phyloP scores from a whole-genome alignment of 2,329 filamentous ascomycete genomes.

The Xylariaceae sp. region DNA sequence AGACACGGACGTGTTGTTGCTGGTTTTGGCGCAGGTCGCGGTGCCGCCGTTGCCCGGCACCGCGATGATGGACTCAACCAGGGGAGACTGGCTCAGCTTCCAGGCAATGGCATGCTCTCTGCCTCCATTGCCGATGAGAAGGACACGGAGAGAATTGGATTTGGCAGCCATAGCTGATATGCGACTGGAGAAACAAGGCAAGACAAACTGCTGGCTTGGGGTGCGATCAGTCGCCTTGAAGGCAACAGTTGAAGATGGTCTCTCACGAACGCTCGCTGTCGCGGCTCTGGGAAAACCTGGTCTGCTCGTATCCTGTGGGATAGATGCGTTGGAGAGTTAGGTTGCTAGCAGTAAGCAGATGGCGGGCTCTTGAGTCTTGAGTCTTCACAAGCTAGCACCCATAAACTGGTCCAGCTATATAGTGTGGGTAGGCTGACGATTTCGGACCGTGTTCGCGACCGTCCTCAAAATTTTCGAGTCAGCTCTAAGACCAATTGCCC shows the following conservation, averaged over 20 bases:
- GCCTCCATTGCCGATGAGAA: slow-evolving; percentile 89
- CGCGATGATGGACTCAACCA: slow-evolving; percentile 67
- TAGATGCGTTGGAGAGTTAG: not conserved
- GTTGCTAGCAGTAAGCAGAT: not conserved
- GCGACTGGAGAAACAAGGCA: not conserved
- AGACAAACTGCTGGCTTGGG: not conserved
- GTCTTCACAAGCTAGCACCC: not conserved
- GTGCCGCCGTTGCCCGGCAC: slow-evolving; percentile 86
- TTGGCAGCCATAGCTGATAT: slow-evolving; percentile 25
- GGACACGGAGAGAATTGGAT: slow-evolving; percentile 53
- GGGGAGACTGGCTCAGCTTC: slow-evolving; percentile 80
- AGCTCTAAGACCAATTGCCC: slow-evolving; percentile 18
- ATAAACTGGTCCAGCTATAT: slow-evolving; percentile 1
- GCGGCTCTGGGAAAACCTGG: not conserved
- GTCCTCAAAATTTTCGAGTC: slow-evolving; percentile 19
- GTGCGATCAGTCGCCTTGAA: not conserved
- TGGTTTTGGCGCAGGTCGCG: slow-evolving; percentile 61
- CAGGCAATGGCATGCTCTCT: slow-evolving; percentile 92
- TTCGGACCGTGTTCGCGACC: slow-evolving; percentile 11
- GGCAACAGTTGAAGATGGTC: not conserved
- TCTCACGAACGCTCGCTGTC: no score
- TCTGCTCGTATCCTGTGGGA: not conserved
- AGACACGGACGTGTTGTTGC: slow-evolving; percentile 64
- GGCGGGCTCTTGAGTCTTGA: no score
- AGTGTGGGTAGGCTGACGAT: slow-evolving; percentile 5